Base-by-base conservation (phyloP, 345 rosid species). In the Eucalyptus urophylla region DNA sequence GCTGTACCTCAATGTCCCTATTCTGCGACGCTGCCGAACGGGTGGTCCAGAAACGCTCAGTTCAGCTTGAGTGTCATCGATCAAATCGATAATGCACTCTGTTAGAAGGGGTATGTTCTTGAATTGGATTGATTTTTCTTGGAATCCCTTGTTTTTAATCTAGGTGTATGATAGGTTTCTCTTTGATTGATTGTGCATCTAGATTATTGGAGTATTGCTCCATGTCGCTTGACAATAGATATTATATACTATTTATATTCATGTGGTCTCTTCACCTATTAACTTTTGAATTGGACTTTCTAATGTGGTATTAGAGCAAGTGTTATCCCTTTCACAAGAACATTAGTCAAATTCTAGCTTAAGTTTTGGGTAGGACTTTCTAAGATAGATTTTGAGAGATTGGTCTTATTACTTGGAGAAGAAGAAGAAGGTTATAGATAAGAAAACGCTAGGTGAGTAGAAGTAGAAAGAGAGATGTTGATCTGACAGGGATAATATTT, bases 31-130 rank as follows among this genome's bases (percentile, higher is more conserved):
- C 76, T 93, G 89, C 95, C 92, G 5, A 90, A 88, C 56, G 94
- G 94, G 40, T 95, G 96, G 96, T 92, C 93, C 89, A 92, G 95
- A 90, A 90, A 92, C 89, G 91, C 94, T 14, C 90, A 89, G 76
- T 93, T 94, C 85, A 91, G 92, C 89, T 90, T 92, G 29, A 88
- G 93, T 50, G 87, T 94, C 43, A 86, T 91, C 88, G 92, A 95
- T 90, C 95, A 94, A 90, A 83, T 89, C 15, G 88, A 92, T 56
- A 87, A 50, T 21, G 94, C 91, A 86, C 88, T 87, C 94, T 9
- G 88, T 90, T 40, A 89, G 92, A 60, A 92, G 92, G 90, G 95
- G 95, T 43, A 87, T 49, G 49, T 58, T 27, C 67, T 60, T 60
- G 31, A 60, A 60, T 27, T 27, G 67, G 16, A 60, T 60, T 60